Base-by-base conservation (phyloP, 2,329 filamentous ascomycete genomes). In the Claviceps arundinis region DNA sequence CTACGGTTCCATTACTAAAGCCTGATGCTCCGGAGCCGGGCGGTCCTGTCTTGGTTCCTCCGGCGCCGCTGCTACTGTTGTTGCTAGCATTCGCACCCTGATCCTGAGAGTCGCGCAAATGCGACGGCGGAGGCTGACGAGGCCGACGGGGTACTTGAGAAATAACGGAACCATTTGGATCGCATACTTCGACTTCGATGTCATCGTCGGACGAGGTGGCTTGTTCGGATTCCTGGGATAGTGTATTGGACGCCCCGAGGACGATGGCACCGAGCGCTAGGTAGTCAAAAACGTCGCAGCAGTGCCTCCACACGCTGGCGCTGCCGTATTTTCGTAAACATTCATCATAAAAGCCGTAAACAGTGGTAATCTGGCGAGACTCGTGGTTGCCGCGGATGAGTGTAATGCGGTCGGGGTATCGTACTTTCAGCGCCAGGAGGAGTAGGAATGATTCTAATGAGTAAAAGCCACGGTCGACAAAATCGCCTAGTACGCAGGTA, bases 261-360 rank as follows among this genome's bases (percentile, higher is more conserved):
- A 93, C 87, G 57, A 95, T 82, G 47, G 90, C 90, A 50, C 88
- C 89, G 5, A 96, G 80, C 5, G 90, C 89, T 22, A 98, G 81
- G 67, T 96, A 97, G 70, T 98, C 91, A 65, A 98, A 98, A 4
- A 97, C 87, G 62, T 98, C 93, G 70, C 90, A 96, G 73, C 90
- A 98, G 65, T 96, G 91, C 51, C 88, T 80, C 91, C 91, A 97
- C 1, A 97, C 91, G 61, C 96, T 97, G 40, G 91, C 90, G 64
- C 86, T 95, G 55, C 91, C 91, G 64, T 97, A 97, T 70, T 97
- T 97, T 51, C 91, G 79, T 57, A 96, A 76, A 63, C 91, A 97
- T 71, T 97, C 91, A 64, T 97, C 91, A 72, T 97, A 97, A 73
- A 97, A 97, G 56, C 91, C 91, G 66, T 97, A 97, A 14, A 97